Conservation (phyloP, 441 rosid species). For the Euphorbia celastroides region DNA sequence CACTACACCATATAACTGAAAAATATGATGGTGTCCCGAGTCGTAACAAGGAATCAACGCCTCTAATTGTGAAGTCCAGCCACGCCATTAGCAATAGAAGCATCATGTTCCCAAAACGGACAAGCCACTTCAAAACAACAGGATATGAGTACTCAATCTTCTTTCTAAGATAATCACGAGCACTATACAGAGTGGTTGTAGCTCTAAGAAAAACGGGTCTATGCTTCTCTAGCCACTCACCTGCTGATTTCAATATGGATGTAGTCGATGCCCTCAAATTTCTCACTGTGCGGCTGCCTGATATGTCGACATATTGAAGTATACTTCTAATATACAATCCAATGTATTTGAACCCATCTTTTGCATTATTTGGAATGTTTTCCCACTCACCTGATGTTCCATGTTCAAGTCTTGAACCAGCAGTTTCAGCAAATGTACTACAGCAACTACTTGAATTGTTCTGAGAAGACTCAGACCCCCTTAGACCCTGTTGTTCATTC, state of each 20-base stretch:
- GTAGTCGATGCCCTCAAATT: constrained; percentile 39
- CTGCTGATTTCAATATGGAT: constrained; percentile 34
- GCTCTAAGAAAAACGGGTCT: constrained; percentile 39
- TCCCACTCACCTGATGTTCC: constrained; percentile 25
- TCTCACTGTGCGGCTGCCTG: constrained; percentile 42
- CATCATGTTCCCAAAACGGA: constrained; percentile 56
- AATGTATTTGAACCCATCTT: constrained; percentile 30
- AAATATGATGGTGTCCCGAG: constrained; percentile 86
- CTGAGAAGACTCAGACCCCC: constrained; percentile 27
- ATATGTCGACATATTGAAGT: constrained; percentile 37
- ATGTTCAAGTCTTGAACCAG: constrained; percentile 29
- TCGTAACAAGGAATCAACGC: constrained; percentile 76
- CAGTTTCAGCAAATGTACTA: constrained; percentile 27
- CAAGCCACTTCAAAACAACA: constrained; percentile 57
- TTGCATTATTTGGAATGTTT: constrained; percentile 32
- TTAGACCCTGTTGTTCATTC: constrained; percentile 24
- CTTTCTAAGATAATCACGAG: constrained; percentile 39
- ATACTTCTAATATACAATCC: constrained; percentile 41
- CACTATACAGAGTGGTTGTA: constrained; percentile 31
- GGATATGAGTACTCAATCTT: constrained; percentile 58
- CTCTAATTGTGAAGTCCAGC: constrained; percentile 87
- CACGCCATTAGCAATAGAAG: constrained; percentile 74
- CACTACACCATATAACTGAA: constrained; percentile 85
- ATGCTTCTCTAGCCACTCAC: constrained; percentile 60
- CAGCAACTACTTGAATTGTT: constrained; percentile 27